Percentiles rank a stretch among this genome's conserved stretches.
Evolutionary conservation across 345 rosid genomes (phyloP).

Genomic region (Citrus sp.): DNA sequence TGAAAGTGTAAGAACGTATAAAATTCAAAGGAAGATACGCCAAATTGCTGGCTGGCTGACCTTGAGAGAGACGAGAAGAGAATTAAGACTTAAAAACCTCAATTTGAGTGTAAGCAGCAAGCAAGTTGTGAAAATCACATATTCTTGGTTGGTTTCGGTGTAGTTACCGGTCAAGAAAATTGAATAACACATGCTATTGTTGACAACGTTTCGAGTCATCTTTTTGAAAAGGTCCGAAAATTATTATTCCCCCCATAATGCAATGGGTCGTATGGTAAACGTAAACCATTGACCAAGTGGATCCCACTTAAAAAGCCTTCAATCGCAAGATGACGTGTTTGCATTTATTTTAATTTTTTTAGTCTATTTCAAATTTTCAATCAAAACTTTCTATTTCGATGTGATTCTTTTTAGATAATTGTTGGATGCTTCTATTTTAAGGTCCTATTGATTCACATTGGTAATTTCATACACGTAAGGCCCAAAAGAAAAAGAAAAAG

Average conservation of each 20-base stretch:
- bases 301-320: not conserved
- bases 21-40: not conserved
- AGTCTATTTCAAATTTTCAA: not conserved
- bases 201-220: not conserved
- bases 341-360: too few species aligned
- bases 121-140: not conserved
- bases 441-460: not conserved
- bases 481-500: not conserved
- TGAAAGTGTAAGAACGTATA: not conserved
- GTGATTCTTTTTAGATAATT: not conserved
- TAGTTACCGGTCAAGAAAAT: not conserved
- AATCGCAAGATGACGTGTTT: not conserved
- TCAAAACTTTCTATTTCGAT: not conserved
- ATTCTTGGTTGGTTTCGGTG: not conserved
- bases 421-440: not conserved
- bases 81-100: constrained; percentile 13
- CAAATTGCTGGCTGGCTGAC: too few species aligned
- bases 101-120: not conserved
- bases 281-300: not conserved
- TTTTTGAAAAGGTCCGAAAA: not conserved
- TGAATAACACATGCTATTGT: constrained; percentile 2
- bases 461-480: not conserved
- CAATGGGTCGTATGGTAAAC: too few species aligned
- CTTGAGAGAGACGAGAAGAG: not conserved
- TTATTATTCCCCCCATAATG: not conserved